Evolutionary conservation across 345 rosid species (phyloP).

Genomic region (Jatropha curcas): DNA sequence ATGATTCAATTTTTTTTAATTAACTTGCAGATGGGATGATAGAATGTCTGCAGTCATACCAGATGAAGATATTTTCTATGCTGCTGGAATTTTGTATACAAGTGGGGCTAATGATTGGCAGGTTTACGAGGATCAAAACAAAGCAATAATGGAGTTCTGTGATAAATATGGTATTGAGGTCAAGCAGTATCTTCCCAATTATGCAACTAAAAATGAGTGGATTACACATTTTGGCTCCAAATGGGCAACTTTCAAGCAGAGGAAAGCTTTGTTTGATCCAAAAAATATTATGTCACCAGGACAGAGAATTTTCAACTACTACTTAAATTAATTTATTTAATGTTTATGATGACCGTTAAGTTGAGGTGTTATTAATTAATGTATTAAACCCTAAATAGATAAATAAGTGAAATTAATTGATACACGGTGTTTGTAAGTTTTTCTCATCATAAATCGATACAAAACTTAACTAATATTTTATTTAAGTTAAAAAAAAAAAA

Average conservation of each 20-base stretch:
- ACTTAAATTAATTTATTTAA: too few species aligned
- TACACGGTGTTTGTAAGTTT: too few species aligned
- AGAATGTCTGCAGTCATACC: constrained; percentile 25
- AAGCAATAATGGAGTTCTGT: constrained; percentile 15
- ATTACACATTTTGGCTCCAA: constrained; percentile 23
- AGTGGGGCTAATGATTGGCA: constrained; percentile 14
- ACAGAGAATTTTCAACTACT: constrained; percentile 10
- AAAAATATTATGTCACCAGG: constrained; percentile 20
- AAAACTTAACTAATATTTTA: too few species aligned
- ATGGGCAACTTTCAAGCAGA: constrained; percentile 19
- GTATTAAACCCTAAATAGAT: too few species aligned
- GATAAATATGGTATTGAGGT: constrained; percentile 11
- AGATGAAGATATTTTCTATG: constrained; percentile 28
- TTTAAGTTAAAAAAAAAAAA: too few species aligned
- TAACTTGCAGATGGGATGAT: constrained; percentile 26
- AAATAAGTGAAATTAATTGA: too few species aligned
- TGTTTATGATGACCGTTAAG: too few species aligned
- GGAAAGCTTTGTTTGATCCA: constrained; percentile 26
- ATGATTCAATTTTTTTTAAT: too few species aligned
- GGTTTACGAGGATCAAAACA: constrained; percentile 16
- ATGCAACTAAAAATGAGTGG: constrained; percentile 21
- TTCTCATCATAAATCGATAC: too few species aligned
- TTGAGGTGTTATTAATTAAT: too few species aligned
- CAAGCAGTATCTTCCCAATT: constrained; percentile 21
- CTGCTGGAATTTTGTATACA: constrained; percentile 8